These are phyloP conservation scores for Metschnikowia hibisci DNA, from an alignment of 805 yeast genomes.

Conservation along the genomic window DNA sequence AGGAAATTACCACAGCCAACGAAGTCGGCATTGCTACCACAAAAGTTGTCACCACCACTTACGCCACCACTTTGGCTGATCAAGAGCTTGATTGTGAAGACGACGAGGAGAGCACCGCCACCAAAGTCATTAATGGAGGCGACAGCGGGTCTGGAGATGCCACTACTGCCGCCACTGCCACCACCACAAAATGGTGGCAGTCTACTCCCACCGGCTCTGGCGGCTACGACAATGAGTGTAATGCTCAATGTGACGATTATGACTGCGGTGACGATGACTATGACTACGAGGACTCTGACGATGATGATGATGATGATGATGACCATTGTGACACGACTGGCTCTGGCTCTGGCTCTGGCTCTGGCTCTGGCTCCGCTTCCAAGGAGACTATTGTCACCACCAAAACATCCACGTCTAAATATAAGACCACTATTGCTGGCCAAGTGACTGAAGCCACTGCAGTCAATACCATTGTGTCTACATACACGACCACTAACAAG, in stretches of 20 bases:
- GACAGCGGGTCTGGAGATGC: background rate
- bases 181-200: slow-evolving; percentile 16
- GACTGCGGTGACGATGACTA: slow-evolving; percentile 18
- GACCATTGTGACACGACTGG: slow-evolving; percentile 7
- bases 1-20: slow-evolving; percentile 10
- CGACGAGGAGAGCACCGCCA: slow-evolving; percentile 9
- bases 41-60: slow-evolving; percentile 11
- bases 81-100: slow-evolving; percentile 15
- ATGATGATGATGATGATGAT: slow-evolving; percentile 13
- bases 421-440: slow-evolving; percentile 16
- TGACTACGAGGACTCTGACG: slow-evolving; percentile 17
- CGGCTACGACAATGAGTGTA: slow-evolving; percentile 13
- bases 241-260: slow-evolving; percentile 16
- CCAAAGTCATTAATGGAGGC: slow-evolving; percentile 6
- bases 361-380: slow-evolving; percentile 2
- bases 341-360: slow-evolving; percentile 3
- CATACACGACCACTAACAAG: slow-evolving; percentile 9
- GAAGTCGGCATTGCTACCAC: slow-evolving; percentile 11
- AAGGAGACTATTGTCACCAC: slow-evolving; percentile 12
- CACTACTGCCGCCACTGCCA: background rate
- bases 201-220: slow-evolving; percentile 7
- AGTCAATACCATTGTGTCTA: slow-evolving; percentile 9
- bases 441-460: slow-evolving; percentile 9
- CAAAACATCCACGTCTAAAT: slow-evolving; percentile 8
- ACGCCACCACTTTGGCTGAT: slow-evolving; percentile 10